Evolutionary conservation across 2,329 filamentous ascomycete species (phyloP).

Genomic region (Fusarium odoratissimum): DNA sequence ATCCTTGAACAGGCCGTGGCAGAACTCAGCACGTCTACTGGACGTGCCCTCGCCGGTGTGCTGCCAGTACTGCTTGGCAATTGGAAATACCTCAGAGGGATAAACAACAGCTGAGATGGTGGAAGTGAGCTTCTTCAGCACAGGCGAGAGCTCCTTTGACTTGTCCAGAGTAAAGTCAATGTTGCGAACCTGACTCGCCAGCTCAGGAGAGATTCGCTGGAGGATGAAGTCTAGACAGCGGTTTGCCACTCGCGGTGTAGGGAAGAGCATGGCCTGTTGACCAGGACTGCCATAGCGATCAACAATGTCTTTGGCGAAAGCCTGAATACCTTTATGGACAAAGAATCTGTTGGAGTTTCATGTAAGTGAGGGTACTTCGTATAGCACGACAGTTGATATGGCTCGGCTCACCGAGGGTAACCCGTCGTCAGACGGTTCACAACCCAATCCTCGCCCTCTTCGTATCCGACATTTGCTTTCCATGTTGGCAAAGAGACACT

Average conservation of each 20-base stretch:
- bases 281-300: slow-evolving; percentile 69
- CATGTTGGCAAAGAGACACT: slow-evolving; percentile 97
- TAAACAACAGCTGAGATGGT: slow-evolving; percentile 78
- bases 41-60: slow-evolving; percentile 94
- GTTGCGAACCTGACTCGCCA: slow-evolving; percentile 61
- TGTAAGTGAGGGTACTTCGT: slow-evolving; percentile 17
- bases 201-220: slow-evolving; percentile 65
- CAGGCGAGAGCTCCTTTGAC: slow-evolving; percentile 61
- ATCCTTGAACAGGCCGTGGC: slow-evolving; percentile 78
- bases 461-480: slow-evolving; percentile 90
- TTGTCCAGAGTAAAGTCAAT: slow-evolving; percentile 73
- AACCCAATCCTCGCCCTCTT: slow-evolving; percentile 93
- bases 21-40: slow-evolving; percentile 91
- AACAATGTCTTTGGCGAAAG: slow-evolving; percentile 76
- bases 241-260: slow-evolving; percentile 74
- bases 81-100: slow-evolving; percentile 71
- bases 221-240: slow-evolving; percentile 81
- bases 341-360: slow-evolving; percentile 79
- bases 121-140: slow-evolving; percentile 67
- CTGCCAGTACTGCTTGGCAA: slow-evolving; percentile 97
- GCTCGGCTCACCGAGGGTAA: slow-evolving; percentile 80
- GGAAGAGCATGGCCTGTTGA: slow-evolving; percentile 84
- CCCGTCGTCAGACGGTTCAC: slow-evolving; percentile 85
- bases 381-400: not conserved
- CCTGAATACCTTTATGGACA: slow-evolving; percentile 84